Conservation (phyloP, 2,329 filamentous ascomycete species). For the Ophiostoma novo-ulmi region DNA sequence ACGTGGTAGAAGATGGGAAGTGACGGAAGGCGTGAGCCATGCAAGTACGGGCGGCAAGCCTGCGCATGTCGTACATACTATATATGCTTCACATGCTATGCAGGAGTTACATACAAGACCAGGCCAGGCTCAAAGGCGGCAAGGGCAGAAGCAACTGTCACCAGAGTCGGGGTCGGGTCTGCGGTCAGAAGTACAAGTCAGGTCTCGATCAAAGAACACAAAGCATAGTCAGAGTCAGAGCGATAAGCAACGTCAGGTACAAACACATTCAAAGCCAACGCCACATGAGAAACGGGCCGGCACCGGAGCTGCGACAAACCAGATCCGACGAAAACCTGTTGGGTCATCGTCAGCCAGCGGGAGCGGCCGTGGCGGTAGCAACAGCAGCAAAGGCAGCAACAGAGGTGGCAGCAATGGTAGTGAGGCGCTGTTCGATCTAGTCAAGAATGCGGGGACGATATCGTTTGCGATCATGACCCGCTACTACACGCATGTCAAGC, state of each 20-base stretch:
- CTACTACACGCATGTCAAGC: constrained; percentile 38
- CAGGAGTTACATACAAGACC: not conserved
- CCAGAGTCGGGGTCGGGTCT: not conserved
- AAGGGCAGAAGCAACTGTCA: not conserved
- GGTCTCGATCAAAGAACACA: not conserved
- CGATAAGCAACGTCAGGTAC: not conserved
- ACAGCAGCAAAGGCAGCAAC: not conserved
- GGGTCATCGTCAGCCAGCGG: not conserved
- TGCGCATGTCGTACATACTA: not conserved
- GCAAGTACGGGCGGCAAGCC: not conserved
- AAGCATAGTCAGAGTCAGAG: not conserved
- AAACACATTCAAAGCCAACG: not conserved
- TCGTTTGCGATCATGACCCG: constrained; percentile 23
- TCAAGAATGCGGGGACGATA: constrained; percentile 23
- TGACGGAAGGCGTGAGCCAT: not conserved
- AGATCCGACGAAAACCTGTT: not conserved
- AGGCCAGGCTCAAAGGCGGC: not conserved
- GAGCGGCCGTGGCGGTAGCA: not conserved
- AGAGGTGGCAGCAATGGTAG: not conserved
- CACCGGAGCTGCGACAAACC: constrained; percentile 27
- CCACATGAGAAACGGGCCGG: constrained; percentile 14
- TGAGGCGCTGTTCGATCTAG: constrained; percentile 13
- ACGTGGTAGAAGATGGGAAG: not conserved
- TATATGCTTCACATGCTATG: not conserved
- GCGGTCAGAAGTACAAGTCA: not conserved